These are phyloP conservation scores for Silene noctiflora DNA, from an alignment of 179 eudicot species.

Conservation along the genomic window DNA sequence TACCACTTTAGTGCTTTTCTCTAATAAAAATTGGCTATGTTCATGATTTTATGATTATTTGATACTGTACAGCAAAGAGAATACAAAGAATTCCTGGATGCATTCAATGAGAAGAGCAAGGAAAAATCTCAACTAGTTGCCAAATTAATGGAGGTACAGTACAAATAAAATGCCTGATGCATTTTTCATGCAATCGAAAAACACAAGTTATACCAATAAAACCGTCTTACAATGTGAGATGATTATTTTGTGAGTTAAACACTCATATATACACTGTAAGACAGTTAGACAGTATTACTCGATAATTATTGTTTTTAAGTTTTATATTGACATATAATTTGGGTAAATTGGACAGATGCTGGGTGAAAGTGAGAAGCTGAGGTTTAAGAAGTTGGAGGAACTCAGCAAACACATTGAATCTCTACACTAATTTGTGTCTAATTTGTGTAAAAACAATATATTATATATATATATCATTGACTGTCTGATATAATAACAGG, in stretches of 20 bases:
- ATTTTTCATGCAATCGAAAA: background rate
- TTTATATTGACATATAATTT: background rate
- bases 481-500: conserved; percentile 17
- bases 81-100: conserved; percentile 72
- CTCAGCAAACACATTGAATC: conserved; percentile 73
- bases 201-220: too few relatives aligned
- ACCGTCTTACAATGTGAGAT: too few relatives aligned
- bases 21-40: background rate
- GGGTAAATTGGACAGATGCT: conserved; percentile 48
- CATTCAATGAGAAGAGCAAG: conserved; percentile 69
- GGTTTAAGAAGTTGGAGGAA: conserved; percentile 84
- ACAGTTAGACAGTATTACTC: too few relatives aligned
- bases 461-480: conserved; percentile 7
- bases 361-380: conserved; percentile 76
- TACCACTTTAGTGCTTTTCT: background rate
- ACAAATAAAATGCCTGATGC: background rate
- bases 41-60: background rate
- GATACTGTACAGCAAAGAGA: conserved; percentile 58
- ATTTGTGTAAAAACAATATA: background rate
- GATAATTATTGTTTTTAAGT: too few relatives aligned
- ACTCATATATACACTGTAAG: background rate
- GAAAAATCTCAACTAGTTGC: conserved; percentile 67
- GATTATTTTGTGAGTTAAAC: too few relatives aligned
- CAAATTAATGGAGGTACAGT: conserved; percentile 65
- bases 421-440: conserved; percentile 29